Conservation (phyloP, 2,329 filamentous ascomycete species). For the Sordariomycetes sp. region DNA sequence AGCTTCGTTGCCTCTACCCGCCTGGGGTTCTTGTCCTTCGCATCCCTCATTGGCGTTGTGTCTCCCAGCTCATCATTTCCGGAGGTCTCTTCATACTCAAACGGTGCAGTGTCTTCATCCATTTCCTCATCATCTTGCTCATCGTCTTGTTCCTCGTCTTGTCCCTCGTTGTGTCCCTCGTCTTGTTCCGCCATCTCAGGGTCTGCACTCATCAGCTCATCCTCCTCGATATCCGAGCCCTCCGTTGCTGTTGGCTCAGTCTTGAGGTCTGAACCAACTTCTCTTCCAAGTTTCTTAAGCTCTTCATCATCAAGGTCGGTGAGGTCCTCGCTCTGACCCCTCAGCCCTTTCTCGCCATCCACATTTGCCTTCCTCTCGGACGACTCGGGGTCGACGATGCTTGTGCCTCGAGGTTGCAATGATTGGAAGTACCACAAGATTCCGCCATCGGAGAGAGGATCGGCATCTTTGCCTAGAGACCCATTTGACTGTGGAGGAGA, state of each 20-base stretch:
- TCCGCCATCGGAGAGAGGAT: conserved; percentile 62
- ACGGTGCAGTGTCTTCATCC: no score
- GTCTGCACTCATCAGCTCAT: neutral
- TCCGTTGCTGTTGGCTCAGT: no score
- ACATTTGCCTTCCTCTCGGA: conserved; percentile 41
- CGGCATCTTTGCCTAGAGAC: conserved; percentile 40
- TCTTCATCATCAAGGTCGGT: conserved; percentile 91
- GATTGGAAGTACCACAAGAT: conserved; percentile 80
- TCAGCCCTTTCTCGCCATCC: conserved; percentile 39
- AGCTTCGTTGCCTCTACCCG: no score
- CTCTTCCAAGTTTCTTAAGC: conserved; percentile 58
- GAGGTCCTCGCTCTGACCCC: conserved; percentile 71
- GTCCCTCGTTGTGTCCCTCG: no score
- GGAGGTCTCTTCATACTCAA: no score
- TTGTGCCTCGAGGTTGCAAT: conserved; percentile 74
- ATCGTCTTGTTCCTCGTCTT: no score
- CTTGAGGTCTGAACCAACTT: conserved; percentile 22
- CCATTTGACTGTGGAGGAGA: conserved; percentile 60
- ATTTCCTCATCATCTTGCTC: no score
- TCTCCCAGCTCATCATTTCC: no score
- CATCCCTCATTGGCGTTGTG: no score
- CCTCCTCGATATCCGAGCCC: neutral
- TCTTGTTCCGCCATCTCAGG: neutral
- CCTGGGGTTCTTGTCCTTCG: no score
- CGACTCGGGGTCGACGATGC: conserved; percentile 60